These are phyloP conservation scores for Cicer chorassanicum DNA, from an alignment of 306 rosid species.

Conservation along the genomic window DNA sequence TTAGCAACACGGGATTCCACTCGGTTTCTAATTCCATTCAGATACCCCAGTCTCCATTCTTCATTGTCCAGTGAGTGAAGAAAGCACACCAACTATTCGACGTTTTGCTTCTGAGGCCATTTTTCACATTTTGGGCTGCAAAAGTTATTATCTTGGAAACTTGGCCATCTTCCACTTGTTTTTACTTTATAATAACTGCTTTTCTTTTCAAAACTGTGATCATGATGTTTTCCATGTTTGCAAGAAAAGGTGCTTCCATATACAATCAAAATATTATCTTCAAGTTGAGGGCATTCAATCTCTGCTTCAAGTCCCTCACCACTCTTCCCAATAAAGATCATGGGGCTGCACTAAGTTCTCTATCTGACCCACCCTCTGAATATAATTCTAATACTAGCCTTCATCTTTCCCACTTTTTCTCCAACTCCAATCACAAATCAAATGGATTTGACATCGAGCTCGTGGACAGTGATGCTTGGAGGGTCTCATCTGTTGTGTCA, in stretches of 20 bases:
- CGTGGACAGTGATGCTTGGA: constrained; percentile 76
- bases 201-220: not conserved
- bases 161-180: not conserved
- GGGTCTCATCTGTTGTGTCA: constrained; percentile 67
- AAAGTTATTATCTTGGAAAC: not conserved
- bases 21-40: no score
- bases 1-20: no score
- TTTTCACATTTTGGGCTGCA: not conserved
- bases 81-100: constrained; percentile 47
- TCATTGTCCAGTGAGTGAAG: not conserved
- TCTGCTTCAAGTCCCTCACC: constrained; percentile 48
- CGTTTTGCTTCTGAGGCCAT: constrained; percentile 42
- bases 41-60: no score
- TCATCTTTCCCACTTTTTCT: constrained; percentile 60
- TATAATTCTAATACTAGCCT: constrained; percentile 42
- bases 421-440: constrained; percentile 48
- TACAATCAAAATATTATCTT: constrained; percentile 43
- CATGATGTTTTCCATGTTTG: constrained; percentile 45
- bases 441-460: constrained; percentile 64
- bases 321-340: constrained; percentile 41
- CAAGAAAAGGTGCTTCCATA: constrained; percentile 46
- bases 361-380: constrained; percentile 41
- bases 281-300: constrained; percentile 35
- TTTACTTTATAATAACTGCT: not conserved
- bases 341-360: constrained; percentile 29